phyloP scores from a whole-genome alignment of 495 filamentous ascomycete genomes.

The Friedmanniomyces endolithicus region DNA sequence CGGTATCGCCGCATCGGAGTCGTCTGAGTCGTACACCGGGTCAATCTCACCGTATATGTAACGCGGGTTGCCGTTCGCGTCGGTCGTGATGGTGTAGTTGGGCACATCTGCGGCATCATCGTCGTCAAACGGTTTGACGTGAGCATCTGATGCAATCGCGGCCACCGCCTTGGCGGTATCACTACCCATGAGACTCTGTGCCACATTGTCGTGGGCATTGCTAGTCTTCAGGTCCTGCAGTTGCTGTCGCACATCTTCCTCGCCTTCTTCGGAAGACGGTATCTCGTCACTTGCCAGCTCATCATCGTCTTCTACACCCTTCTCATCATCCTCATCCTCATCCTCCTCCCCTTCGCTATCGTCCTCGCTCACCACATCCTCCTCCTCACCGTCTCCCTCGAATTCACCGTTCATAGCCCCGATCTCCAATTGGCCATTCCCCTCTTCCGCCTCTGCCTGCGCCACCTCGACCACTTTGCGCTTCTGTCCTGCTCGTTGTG shows the following conservation, averaged over 20 bases:
- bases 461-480: conserved; percentile 46
- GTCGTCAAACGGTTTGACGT: conserved; percentile 21
- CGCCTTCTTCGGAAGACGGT: conserved; percentile 40
- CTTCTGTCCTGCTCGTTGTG: conserved; percentile 31
- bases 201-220: conserved; percentile 19
- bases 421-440: neutral
- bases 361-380: conserved; percentile 36
- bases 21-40: conserved; percentile 90
- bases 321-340: conserved; percentile 30
- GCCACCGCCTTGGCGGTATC: conserved; percentile 12
- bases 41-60: conserved; percentile 84
- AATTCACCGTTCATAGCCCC: neutral
- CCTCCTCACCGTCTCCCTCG: conserved; percentile 34
- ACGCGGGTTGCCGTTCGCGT: conserved; percentile 61
- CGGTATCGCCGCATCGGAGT: conserved; percentile 66
- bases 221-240: conserved; percentile 21
- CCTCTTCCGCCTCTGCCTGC: conserved; percentile 18
- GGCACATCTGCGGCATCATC: conserved; percentile 25
- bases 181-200: conserved; percentile 16
- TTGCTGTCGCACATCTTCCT: conserved; percentile 30
- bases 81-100: conserved; percentile 50
- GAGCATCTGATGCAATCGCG: conserved; percentile 2
- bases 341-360: conserved; percentile 29
- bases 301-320: conserved; percentile 34
- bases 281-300: conserved; percentile 40